Conservation (phyloP, 257 asterid genomes). For the Solanum virginianum region DNA sequence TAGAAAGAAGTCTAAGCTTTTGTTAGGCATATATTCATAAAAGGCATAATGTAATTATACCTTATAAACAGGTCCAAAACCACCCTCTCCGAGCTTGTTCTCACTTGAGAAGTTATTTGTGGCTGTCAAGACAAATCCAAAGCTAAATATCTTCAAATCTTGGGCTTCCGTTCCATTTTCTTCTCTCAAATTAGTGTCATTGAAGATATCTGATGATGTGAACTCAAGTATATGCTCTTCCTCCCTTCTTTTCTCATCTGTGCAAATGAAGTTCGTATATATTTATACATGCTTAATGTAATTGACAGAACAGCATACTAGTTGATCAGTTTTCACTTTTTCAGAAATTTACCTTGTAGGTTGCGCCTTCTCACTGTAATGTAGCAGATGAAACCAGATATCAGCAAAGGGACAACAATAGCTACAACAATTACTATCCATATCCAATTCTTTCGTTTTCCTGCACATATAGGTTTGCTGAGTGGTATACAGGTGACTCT, state of each 20-base stretch:
- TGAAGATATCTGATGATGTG: constrained; percentile 9
- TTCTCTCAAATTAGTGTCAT: not conserved
- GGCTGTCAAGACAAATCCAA: constrained; percentile 31
- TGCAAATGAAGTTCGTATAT: not conserved
- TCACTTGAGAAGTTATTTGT: constrained; percentile 31
- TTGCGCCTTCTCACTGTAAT: constrained; percentile 1
- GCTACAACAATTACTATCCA: constrained; percentile 1
- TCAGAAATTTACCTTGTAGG: constrained; percentile 2
- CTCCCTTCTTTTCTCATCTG: constrained; percentile 16
- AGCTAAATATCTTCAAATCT: constrained; percentile 32
- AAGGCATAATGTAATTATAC: not conserved
- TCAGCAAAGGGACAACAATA: not conserved
- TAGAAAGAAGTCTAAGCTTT: constrained; percentile 52
- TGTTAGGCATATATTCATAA: constrained; percentile 35
- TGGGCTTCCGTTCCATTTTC: constrained; percentile 21
- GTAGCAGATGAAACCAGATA: not conserved
- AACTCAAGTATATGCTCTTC: constrained; percentile 6
- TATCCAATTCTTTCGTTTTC: not conserved
- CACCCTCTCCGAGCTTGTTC: constrained; percentile 52
- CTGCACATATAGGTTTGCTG: constrained; percentile 1
- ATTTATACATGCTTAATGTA: not conserved
- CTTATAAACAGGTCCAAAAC: constrained; percentile 43
- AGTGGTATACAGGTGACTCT: not conserved
- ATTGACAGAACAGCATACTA: rapidly evolving
- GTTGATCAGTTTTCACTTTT: no score